These are phyloP conservation scores for Cladosporium sphaerospermum DNA, from an alignment of 2,329 filamentous ascomycete species.

Conservation along the genomic window DNA sequence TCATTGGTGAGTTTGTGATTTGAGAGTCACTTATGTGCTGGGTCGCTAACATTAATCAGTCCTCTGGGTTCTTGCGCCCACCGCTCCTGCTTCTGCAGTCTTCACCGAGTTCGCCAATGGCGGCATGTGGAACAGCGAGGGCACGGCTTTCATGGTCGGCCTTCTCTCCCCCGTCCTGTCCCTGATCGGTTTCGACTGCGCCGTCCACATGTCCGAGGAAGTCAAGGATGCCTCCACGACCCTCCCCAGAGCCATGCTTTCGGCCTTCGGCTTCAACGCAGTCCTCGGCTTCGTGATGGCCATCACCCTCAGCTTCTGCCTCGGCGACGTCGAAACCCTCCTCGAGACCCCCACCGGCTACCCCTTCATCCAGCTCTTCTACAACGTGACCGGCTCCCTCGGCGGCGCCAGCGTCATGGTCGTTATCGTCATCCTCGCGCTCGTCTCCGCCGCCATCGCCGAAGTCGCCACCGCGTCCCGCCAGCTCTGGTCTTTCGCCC, in stretches of 20 bases:
- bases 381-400: constrained; percentile 38
- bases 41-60: constrained; percentile 20
- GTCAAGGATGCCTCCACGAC: constrained; percentile 43
- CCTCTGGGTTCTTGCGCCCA: constrained; percentile 22
- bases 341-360: constrained; percentile 40
- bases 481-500: constrained; percentile 37
- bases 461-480: constrained; percentile 37
- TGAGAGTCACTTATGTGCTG: not conserved
- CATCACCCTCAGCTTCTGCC: constrained; percentile 41
- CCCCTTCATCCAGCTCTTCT: constrained; percentile 47
- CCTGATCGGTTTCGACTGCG: constrained; percentile 32
- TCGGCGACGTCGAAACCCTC: constrained; percentile 36
- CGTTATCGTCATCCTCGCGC: constrained; percentile 33
- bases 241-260: constrained; percentile 45
- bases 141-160: constrained; percentile 30
- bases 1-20: constrained; percentile 29
- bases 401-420: constrained; percentile 43
- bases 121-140: constrained; percentile 30
- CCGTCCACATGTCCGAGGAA: constrained; percentile 43
- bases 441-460: constrained; percentile 28
- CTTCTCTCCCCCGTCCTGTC: constrained; percentile 30
- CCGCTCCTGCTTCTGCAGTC: constrained; percentile 22
- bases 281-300: constrained; percentile 41
- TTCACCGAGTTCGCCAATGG: constrained; percentile 26
- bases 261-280: constrained; percentile 44